Conservation (phyloP, 1,139 yeast genomes). For the Hyphopichia wangnamkhiaoensis region DNA sequence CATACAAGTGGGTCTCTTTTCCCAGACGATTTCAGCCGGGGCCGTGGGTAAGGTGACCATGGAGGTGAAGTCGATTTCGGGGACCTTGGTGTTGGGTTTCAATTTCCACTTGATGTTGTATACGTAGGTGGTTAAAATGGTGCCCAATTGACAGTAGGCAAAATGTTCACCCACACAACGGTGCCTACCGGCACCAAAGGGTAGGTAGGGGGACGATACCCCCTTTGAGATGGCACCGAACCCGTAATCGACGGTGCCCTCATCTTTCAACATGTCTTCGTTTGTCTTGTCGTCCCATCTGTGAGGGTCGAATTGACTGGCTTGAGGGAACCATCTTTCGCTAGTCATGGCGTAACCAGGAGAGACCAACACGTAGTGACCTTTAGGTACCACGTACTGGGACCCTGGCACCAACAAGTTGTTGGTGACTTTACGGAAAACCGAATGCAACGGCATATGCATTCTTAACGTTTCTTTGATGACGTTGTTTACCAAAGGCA, state of each 20-base stretch:
- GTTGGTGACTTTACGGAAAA: slow-evolving; percentile 85
- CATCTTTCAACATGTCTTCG: slow-evolving; percentile 30
- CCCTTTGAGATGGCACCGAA: slow-evolving; percentile 96
- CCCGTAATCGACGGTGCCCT: slow-evolving; percentile 84
- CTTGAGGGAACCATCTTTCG: slow-evolving; percentile 75
- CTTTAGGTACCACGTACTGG: slow-evolving; percentile 79
- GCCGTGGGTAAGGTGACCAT: slow-evolving; percentile 90
- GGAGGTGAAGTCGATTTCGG: slow-evolving; percentile 80
- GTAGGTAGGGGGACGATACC: slow-evolving; percentile 91
- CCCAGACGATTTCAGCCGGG: slow-evolving; percentile 82
- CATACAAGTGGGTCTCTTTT: slow-evolving; percentile 47
- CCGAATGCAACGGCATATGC: slow-evolving; percentile 95
- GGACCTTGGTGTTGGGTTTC: slow-evolving; percentile 58
- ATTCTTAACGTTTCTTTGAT: slow-evolving; percentile 92
- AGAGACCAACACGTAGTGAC: slow-evolving; percentile 86
- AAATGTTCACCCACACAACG: slow-evolving; percentile 99
- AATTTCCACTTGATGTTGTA: slow-evolving; percentile 78
- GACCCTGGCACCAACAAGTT: slow-evolving; percentile 81
- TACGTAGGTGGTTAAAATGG: slow-evolving; percentile 73
- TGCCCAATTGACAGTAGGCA: slow-evolving; percentile 92
- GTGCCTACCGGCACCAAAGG: slow-evolving; percentile 99
- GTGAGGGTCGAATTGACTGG: slow-evolving; percentile 72
- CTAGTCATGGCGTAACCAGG: slow-evolving; percentile 89
- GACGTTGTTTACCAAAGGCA: slow-evolving; percentile 79
- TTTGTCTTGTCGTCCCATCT: slow-evolving; percentile 74